phyloP scores from a whole-genome alignment of 768 basidiomycete species.

The Serendipita sp. region DNA sequence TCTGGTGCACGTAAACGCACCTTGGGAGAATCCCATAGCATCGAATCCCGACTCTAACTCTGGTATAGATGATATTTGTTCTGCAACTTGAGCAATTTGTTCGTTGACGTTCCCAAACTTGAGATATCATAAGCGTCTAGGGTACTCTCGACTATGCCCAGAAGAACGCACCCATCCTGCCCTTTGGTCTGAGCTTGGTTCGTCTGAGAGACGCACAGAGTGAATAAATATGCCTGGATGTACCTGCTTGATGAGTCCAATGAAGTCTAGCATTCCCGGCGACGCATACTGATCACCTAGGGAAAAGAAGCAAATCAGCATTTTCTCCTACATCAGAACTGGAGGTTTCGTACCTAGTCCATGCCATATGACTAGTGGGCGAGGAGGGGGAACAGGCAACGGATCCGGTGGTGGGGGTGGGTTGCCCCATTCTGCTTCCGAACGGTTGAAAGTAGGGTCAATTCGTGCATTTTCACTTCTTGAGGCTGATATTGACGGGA shows the following conservation, averaged over 20 bases:
- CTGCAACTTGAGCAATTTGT: constrained; percentile 48
- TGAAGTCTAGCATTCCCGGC: constrained; percentile 55
- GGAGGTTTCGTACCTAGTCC: constrained; percentile 35
- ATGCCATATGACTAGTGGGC: constrained; percentile 65
- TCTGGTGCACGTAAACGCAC: constrained; percentile 17
- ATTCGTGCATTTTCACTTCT: too few relatives aligned
- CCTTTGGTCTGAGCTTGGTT: constrained; percentile 43
- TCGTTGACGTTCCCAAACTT: constrained; percentile 68
- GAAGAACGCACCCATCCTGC: constrained; percentile 51
- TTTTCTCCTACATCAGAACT: background rate
- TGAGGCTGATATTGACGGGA: too few relatives aligned
- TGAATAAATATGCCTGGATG: constrained; percentile 68
- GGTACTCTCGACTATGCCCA: background rate
- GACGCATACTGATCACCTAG: constrained; percentile 62
- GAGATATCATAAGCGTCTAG: constrained; percentile 8
- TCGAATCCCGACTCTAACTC: constrained; percentile 62
- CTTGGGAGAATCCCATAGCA: constrained; percentile 81
- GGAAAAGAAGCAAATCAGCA: background rate
- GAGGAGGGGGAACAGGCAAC: background rate
- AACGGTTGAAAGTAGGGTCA: background rate
- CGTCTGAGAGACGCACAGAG: constrained; percentile 49
- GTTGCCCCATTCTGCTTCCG: background rate
- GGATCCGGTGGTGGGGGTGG: background rate
- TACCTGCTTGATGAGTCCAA: constrained; percentile 37
- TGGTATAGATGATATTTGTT: constrained; percentile 45